Conservation (phyloP, 2,329 filamentous ascomycete genomes). For the Apiospora koreana region DNA sequence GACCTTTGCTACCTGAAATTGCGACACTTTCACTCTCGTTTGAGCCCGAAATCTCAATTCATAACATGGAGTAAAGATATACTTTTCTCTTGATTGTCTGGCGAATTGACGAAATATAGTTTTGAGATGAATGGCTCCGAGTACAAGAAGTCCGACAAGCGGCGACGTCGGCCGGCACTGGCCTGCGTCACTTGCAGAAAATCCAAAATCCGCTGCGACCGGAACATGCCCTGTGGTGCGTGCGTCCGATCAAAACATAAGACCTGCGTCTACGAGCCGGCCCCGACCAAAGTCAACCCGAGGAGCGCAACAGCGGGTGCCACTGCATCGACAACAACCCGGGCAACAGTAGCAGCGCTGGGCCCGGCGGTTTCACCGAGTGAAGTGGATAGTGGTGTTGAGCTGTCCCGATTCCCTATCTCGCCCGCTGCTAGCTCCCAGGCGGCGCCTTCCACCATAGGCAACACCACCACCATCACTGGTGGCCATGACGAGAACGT, state of each 20-base stretch:
- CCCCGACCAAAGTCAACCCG: neutral
- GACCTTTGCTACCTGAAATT: no score
- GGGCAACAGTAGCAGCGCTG: neutral
- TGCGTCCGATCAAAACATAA: constrained; percentile 58
- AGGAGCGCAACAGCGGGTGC: neutral
- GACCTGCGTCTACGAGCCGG: constrained; percentile 48
- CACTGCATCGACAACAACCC: no score
- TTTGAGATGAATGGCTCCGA: neutral
- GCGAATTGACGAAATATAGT: neutral
- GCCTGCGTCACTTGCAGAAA: constrained; percentile 60
- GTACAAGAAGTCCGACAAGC: constrained; percentile 3
- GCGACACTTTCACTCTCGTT: neutral
- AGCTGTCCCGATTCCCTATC: neutral
- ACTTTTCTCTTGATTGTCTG: neutral
- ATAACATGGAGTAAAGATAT: neutral
- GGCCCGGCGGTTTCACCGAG: neutral
- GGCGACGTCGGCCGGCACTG: constrained; percentile 35
- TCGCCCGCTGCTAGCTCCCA: neutral
- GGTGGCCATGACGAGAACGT: neutral
- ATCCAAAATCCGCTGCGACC: constrained; percentile 64
- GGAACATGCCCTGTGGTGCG: constrained; percentile 58
- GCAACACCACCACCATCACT: constrained; percentile 17
- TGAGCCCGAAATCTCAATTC: neutral
- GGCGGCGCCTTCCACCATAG: constrained; percentile 1
- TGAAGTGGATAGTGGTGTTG: neutral